Conservation (phyloP, 805 yeast species). For the Soucietia sequanensis region DNA sequence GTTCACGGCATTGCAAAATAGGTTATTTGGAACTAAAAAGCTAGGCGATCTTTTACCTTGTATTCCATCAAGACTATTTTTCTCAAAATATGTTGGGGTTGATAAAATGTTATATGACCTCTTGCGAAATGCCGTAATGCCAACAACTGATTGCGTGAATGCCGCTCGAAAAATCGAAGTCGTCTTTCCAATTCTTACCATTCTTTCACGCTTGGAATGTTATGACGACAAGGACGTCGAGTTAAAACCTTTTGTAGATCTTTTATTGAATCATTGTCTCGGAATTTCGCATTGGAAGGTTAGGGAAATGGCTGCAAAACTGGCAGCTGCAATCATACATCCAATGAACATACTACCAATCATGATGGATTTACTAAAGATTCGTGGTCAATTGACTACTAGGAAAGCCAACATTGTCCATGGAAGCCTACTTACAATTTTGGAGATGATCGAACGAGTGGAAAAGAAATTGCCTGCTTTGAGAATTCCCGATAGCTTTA, state of each 20-base stretch:
- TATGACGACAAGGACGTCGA: slow-evolving; percentile 51
- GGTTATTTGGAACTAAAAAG: slow-evolving; percentile 67
- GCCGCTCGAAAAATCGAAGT: slow-evolving; percentile 48
- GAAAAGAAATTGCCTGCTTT: slow-evolving; percentile 2
- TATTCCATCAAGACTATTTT: slow-evolving; percentile 65
- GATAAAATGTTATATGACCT: slow-evolving; percentile 47
- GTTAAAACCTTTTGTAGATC: slow-evolving; percentile 49
- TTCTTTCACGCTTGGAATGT: slow-evolving; percentile 66
- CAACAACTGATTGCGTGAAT: slow-evolving; percentile 16
- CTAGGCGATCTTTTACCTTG: slow-evolving; percentile 30
- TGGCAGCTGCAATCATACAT: slow-evolving; percentile 51
- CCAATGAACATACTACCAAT: slow-evolving; percentile 10
- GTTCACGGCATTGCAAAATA: slow-evolving; percentile 77
- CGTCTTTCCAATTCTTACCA: slow-evolving; percentile 72
- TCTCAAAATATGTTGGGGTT: slow-evolving; percentile 59
- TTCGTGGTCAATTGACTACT: slow-evolving; percentile 19
- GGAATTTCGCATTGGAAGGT: slow-evolving; percentile 70
- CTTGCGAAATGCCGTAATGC: slow-evolving; percentile 34
- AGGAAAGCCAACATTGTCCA: slow-evolving; percentile 49
- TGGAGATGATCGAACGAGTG: slow-evolving; percentile 14
- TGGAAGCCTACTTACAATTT: slow-evolving; percentile 53
- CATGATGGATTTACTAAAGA: slow-evolving; percentile 24
- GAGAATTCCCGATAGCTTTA: slow-evolving; percentile 1
- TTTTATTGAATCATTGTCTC: slow-evolving; percentile 43
- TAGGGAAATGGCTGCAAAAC: slow-evolving; percentile 81